Evolutionary conservation across 371 early-diverging fungal species (phyloP).

Genomic region (Mortierella sp.): DNA sequence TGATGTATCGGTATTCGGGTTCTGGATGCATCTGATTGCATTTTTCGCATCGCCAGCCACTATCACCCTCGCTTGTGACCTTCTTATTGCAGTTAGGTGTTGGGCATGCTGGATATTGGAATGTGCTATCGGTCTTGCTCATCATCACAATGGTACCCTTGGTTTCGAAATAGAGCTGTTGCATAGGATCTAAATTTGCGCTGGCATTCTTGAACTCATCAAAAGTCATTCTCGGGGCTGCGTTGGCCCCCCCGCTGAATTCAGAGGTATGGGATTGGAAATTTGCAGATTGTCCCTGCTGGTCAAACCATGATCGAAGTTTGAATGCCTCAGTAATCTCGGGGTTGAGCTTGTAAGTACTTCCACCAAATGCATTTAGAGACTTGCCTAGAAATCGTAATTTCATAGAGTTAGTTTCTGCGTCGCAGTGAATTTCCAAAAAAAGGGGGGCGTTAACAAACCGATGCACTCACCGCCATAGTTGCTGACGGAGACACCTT

Average conservation of each 20-base stretch:
- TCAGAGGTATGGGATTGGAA: conserved; percentile 60
- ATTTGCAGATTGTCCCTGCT: conserved; percentile 32
- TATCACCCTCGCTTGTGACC: conserved; percentile 72
- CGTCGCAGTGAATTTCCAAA: not conserved
- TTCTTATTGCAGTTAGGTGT: conserved; percentile 89
- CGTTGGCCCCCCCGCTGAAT: conserved; percentile 48
- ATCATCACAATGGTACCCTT: conserved; percentile 54
- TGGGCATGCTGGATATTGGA: conserved; percentile 90
- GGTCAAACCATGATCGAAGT: conserved; percentile 91
- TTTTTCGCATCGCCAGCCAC: conserved; percentile 95
- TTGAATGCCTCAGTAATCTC: conserved; percentile 85
- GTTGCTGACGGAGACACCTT: conserved; percentile 88
- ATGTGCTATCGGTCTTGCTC: conserved; percentile 44
- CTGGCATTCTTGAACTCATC: conserved; percentile 75
- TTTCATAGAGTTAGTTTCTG: not conserved
- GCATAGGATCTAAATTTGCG: conserved; percentile 64
- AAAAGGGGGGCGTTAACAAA: not conserved
- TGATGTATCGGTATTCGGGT: conserved; percentile 87
- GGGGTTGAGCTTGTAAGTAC: conserved; percentile 79
- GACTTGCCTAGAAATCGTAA: conserved; percentile 65
- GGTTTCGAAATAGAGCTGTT: conserved; percentile 33
- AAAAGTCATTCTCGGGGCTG: conserved; percentile 68
- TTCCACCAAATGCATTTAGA: conserved; percentile 69
- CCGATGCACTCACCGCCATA: conserved; percentile 72
- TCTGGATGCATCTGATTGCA: conserved; percentile 76